Evolutionary conservation across 306 rosid species (phyloP).

Genomic region (Malus sylvestris): DNA sequence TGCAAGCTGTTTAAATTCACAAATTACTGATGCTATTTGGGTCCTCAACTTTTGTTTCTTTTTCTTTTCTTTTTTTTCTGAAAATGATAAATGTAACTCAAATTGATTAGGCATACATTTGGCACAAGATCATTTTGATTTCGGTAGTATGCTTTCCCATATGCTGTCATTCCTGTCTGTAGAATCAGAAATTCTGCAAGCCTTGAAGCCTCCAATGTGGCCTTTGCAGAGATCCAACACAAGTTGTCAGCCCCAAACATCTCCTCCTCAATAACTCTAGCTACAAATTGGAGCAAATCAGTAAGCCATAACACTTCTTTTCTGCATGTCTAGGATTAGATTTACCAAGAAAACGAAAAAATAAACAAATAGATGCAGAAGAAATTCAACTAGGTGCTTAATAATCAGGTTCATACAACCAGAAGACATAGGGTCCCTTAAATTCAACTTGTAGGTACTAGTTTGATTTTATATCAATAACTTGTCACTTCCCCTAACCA

Average conservation of each 20-base stretch:
- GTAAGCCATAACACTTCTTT: not conserved
- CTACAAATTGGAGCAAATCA: slow-evolving; percentile 30
- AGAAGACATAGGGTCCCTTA: not conserved
- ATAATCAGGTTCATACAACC: not conserved
- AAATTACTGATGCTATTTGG: not conserved
- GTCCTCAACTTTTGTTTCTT: not conserved
- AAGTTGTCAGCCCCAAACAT: slow-evolving; percentile 91
- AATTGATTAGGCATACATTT: slow-evolving; percentile 50
- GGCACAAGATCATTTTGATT: slow-evolving; percentile 79
- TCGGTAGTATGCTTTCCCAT: slow-evolving; percentile 90
- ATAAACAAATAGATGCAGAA: slow-evolving; percentile 11
- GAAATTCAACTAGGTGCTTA: not conserved
- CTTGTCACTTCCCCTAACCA: not conserved
- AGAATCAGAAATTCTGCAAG: slow-evolving; percentile 76
- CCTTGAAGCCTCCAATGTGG: slow-evolving; percentile 79
- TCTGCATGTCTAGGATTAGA: not conserved
- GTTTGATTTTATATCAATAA: not conserved
- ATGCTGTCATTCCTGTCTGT: slow-evolving; percentile 97
- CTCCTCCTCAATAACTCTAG: slow-evolving; percentile 93
- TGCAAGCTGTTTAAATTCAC: slow-evolving; percentile 59
- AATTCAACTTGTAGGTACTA: not conserved
- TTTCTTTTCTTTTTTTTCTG: too few species aligned
- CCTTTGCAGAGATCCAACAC: slow-evolving; percentile 94
- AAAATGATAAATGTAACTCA: slow-evolving; percentile 4
- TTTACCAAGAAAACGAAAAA: slow-evolving; percentile 7